Evolutionary conservation across 208 protist genomes (phyloP), one percentile per base, ranked within the genome.

Genomic region (Herpetomonas samuelpessoai): DNA sequence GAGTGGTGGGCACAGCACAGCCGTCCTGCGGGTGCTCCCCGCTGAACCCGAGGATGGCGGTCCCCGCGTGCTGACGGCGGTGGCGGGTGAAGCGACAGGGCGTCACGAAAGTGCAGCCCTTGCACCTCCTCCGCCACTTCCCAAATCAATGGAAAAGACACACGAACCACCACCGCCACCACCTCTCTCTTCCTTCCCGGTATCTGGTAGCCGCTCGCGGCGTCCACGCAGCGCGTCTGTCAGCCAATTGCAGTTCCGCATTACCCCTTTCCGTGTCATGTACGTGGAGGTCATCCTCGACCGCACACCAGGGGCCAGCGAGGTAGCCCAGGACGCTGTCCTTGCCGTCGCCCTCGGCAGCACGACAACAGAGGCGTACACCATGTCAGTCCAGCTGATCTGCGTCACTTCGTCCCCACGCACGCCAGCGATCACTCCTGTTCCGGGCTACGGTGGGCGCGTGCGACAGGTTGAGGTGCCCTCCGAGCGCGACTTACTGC

Each of bases 401-500:
- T 56, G 29, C 19, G 27, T 44, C 16, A 28, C 41, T 35, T 1
- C n/a, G 3, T 0, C 29, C 1, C 0, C 50, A 1, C n/a, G 21
- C 16, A 16, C 19, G 50, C 16, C 14, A 1, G 12, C 52, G 7
- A n/a, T 59, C 67, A 27, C 28, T 18, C 2, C 54, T 65, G 18
- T 41, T 6, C 35, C 31, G 53, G 19, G 24, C 62, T 30, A 19
- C 58, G 52, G 55, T 53, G 66, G 58, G 28, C n/a, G 46, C 0
- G 76, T 87, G n/a, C 57, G 68, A 18, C 65, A 91, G 18, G 49
- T 79, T 28, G 60, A 78, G 35, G 10, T 86, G 25, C 24, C 41
- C 1, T 67, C 64, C 26, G 87, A 93, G 67, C 50, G 52, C 12
- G 65, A 68, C 21, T 62, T 93, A 55, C 66, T 93, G 27, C 31